A percentile compares a stretch with the other conserved stretches of the same genome.
Evolutionary conservation across 495 filamentous ascomycete species (phyloP).

Genomic region (Penicillium flavigenum): DNA sequence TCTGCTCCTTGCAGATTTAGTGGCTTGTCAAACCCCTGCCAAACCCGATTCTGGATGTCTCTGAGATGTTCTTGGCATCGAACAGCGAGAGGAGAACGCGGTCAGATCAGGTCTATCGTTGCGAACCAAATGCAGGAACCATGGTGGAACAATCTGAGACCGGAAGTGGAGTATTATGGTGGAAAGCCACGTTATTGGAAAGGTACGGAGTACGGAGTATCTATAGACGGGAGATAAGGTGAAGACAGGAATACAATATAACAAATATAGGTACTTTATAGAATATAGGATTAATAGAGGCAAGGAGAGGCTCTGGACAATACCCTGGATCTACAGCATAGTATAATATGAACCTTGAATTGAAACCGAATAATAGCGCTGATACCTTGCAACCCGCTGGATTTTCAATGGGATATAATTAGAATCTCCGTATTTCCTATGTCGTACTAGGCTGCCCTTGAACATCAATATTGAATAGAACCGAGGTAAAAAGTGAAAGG

Average conservation of each 20-base stretch:
- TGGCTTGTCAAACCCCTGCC: slow-evolving; percentile 7
- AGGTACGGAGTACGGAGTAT: background rate
- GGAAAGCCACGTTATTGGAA: background rate
- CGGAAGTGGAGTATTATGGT: background rate
- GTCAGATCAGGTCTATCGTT: no score
- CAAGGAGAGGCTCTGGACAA: slow-evolving; percentile 1
- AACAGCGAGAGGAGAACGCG: background rate
- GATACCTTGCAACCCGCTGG: slow-evolving; percentile 2
- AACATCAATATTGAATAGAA: background rate
- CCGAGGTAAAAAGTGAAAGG: background rate
- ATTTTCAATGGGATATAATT: slow-evolving; percentile 4
- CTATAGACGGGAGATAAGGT: background rate
- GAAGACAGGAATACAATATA: background rate
- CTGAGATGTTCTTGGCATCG: background rate
- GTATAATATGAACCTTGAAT: background rate
- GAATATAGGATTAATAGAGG: background rate
- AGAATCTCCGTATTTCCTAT: background rate
- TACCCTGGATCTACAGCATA: background rate
- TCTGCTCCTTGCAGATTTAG: slow-evolving; percentile 9
- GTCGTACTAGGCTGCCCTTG: background rate
- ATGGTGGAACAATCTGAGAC: slow-evolving; percentile 6
- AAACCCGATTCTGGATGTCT: background rate
- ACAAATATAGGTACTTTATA: background rate
- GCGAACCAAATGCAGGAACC: background rate
- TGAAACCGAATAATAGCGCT: background rate